A percentile compares a stretch with the other conserved stretches of the same genome.
Evolutionary conservation across 169 alveolate species (phyloP).

Genomic region (Plasmodium adleri): DNA sequence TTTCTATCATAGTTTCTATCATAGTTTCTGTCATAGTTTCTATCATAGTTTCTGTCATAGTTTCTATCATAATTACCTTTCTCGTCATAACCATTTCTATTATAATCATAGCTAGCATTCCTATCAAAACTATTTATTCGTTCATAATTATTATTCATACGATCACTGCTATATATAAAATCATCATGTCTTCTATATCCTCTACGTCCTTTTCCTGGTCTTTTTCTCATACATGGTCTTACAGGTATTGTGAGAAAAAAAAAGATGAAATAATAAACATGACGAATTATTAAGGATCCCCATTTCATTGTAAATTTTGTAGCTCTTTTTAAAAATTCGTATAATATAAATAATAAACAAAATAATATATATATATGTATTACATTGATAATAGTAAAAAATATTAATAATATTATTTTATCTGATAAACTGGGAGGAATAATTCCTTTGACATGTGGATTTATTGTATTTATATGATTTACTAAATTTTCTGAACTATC

Average conservation of each 20-base stretch:
- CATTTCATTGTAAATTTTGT: not conserved
- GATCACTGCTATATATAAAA: not conserved
- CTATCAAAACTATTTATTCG: too few species aligned
- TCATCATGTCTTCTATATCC: constrained; percentile 41
- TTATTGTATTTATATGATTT: constrained; percentile 38
- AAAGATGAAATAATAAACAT: not conserved
- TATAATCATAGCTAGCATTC: too few species aligned
- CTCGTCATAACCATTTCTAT: too few species aligned
- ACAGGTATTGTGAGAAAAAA: constrained; percentile 43
- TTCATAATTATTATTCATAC: too few species aligned
- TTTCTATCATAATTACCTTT: too few species aligned
- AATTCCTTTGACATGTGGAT: constrained; percentile 46
- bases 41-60: too few species aligned
- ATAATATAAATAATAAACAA: constrained; percentile 19
- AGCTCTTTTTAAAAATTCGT: constrained; percentile 8
- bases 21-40: too few species aligned
- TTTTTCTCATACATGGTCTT: constrained; percentile 26
- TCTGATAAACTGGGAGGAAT: constrained; percentile 18
- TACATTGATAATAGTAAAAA: constrained; percentile 21
- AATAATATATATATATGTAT: constrained; percentile 48
- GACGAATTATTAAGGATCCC: not conserved
- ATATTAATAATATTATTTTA: constrained; percentile 29
- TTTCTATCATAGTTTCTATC: too few species aligned
- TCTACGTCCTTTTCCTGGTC: constrained; percentile 4
- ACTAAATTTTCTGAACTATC: constrained; percentile 28